Evolutionary conservation across 179 eudicot species (phyloP), one percentile per base, ranked within the genome.

Genomic region (Carnegiea gigantea): DNA sequence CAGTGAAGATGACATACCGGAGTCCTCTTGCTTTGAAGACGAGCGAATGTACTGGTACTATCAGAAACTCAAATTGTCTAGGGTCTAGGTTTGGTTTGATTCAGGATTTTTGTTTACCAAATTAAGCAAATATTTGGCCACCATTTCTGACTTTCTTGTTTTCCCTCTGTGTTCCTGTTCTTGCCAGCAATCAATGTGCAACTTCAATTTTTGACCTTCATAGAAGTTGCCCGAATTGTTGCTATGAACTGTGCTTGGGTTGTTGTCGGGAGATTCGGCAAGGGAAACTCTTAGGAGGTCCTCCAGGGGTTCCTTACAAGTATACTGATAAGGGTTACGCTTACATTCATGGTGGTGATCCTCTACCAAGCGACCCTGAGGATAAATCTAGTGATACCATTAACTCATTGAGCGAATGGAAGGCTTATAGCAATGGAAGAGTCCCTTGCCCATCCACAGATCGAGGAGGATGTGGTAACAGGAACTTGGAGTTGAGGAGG

Each of bases 191-290:
- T 82, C 90, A 90, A 70, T 95, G 99, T 83, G 92, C 97, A 85
- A 95, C 99, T 46, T 95, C 98, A 57, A 92, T 95, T 12, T 71
- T 91, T 82, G 95, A 94, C 84, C 90, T 94, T 73, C 99, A 95
- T 46, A 88, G 99, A 86, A 90, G 97, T 76, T 95, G 99, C 85
- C 89, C 96, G 48, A 87, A 85, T 43, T 94, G 98, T 85, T 82
- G 84, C 9, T 94, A 86, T 76, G 99, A 95, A 88, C 90, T 95
- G 23, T 94, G 99, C 71, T 88, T 95, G 82, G 81, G 87, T 62
- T 95, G 99, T 84, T 91, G 89, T 77, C 85, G 51, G 64, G 99
- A 95, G 88, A 82, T 94, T 28, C 91, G 97, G 12, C 85, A 87
- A 65, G 94, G 93, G 46, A 88, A 80, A 57, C 80, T 84, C 67